Evolutionary conservation across 2,329 filamentous ascomycete species (phyloP).

Genomic region (Pochonia chlamydosporia): DNA sequence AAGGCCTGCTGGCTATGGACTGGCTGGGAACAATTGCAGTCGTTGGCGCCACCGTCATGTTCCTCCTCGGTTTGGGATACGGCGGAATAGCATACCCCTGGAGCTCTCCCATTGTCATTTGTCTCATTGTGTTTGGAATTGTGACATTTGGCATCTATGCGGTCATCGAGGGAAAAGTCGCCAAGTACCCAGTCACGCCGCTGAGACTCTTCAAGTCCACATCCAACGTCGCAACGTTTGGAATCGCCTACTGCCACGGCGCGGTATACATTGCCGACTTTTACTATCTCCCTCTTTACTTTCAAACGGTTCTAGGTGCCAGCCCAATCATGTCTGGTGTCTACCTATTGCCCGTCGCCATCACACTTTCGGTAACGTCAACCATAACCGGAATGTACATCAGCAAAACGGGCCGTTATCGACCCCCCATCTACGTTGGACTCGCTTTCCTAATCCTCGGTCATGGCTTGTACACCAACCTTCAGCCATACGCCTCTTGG

Average conservation of each 20-base stretch:
- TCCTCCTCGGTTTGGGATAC: conserved; percentile 46
- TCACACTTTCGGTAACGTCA: conserved; percentile 13
- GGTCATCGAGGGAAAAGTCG: conserved; percentile 57
- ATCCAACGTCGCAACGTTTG: conserved; percentile 53
- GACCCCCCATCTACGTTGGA: neutral
- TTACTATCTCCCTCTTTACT: conserved; percentile 70
- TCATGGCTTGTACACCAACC: too few species aligned
- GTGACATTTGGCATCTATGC: conserved; percentile 46
- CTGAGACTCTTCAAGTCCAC: conserved; percentile 50
- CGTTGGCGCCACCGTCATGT: conserved; percentile 54
- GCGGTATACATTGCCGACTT: conserved; percentile 58
- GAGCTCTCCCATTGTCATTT: conserved; percentile 55
- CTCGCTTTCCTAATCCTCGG: conserved; percentile 48
- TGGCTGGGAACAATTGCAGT: conserved; percentile 57
- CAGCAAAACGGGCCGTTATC: neutral
- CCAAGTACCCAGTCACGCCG: conserved; percentile 64
- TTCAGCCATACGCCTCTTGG: too few species aligned
- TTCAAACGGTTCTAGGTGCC: conserved; percentile 60
- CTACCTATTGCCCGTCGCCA: conserved; percentile 52
- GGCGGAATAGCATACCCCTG: conserved; percentile 60
- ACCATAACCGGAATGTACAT: neutral
- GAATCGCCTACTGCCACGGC: conserved; percentile 37
- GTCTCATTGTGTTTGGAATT: conserved; percentile 55
- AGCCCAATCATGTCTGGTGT: conserved; percentile 55
- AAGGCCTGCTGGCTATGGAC: conserved; percentile 57